Conservation (phyloP, 495 filamentous ascomycete genomes). For the Neurospora sp. region DNA sequence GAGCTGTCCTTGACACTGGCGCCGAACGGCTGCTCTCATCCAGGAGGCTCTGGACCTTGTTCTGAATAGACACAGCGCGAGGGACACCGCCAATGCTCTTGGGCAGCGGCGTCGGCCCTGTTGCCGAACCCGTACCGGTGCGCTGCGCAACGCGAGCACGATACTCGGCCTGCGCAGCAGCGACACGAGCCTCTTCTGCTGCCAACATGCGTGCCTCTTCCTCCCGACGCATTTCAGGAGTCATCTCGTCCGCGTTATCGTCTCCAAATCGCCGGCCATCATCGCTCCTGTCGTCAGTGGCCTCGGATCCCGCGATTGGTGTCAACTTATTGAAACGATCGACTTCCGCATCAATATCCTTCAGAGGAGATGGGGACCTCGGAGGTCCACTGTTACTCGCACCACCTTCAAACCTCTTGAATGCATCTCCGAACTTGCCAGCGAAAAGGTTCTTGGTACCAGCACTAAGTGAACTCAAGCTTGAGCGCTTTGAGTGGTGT, state of each 20-base stretch:
- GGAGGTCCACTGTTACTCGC: constrained; percentile 32
- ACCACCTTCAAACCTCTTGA: constrained; percentile 76
- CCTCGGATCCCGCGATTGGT: constrained; percentile 68
- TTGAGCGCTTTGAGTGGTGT: constrained; percentile 75
- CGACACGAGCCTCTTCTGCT: constrained; percentile 88
- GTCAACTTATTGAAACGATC: constrained; percentile 34
- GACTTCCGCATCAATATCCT: constrained; percentile 28
- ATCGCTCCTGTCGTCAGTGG: constrained; percentile 58
- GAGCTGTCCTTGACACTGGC: constrained; percentile 59
- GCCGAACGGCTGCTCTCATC: constrained; percentile 60
- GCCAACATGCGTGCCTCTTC: constrained; percentile 75
- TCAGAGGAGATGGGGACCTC: constrained; percentile 46
- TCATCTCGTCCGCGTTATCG: constrained; percentile 47
- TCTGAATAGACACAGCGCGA: constrained; percentile 75
- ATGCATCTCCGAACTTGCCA: constrained; percentile 91
- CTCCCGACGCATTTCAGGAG: constrained; percentile 84
- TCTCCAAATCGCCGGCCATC: constrained; percentile 52
- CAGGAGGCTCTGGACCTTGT: constrained; percentile 77
- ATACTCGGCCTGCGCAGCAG: constrained; percentile 85
- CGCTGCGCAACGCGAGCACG: constrained; percentile 62
- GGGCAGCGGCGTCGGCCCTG: constrained; percentile 20
- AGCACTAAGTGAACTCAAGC: constrained; percentile 61
- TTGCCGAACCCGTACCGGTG: constrained; percentile 30
- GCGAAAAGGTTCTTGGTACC: constrained; percentile 80
- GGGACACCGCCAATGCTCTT: constrained; percentile 48